These are phyloP conservation scores for Sarocladium oryzae DNA, from an alignment of 2,329 filamentous ascomycete species.

Conservation along the genomic window DNA sequence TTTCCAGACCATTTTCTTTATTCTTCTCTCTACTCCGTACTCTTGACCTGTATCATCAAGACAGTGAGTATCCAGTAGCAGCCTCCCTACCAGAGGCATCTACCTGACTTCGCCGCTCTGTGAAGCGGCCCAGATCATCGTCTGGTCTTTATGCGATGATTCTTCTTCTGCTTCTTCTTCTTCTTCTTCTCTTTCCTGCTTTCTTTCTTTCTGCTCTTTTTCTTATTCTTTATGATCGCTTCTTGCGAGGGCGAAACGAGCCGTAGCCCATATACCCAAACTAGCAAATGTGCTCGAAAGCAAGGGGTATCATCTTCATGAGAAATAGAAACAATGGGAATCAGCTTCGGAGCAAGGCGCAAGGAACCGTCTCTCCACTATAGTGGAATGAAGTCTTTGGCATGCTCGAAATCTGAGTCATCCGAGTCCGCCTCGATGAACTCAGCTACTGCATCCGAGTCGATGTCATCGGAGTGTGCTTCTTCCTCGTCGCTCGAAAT, in stretches of 20 bases:
- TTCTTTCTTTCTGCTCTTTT: slow-evolving; percentile 14
- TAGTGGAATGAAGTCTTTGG: slow-evolving; percentile 52
- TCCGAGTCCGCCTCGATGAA: slow-evolving; percentile 51
- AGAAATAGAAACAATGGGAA: neutral
- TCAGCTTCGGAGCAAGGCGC: neutral
- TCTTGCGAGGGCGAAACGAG: no score
- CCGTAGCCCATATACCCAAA: no score
- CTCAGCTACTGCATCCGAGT: slow-evolving; percentile 68
- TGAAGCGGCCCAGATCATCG: no score
- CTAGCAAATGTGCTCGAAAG: no score
- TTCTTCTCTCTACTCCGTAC: neutral
- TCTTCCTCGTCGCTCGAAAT: slow-evolving; percentile 71
- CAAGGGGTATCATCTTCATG: neutral
- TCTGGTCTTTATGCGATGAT: neutral
- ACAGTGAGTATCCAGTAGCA: neutral
- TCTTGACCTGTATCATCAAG: neutral
- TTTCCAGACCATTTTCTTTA: neutral
- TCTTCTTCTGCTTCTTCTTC: neutral
- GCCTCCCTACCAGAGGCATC: neutral
- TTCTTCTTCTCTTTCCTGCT: neutral
- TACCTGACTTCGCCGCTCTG: neutral
- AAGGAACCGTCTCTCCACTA: slow-evolving; percentile 17
- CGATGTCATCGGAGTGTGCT: slow-evolving; percentile 69
- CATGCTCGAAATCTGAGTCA: slow-evolving; percentile 48
- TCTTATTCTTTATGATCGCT: slow-evolving; percentile 1